phyloP scores from a whole-genome alignment of 768 basidiomycete species.

The Chalciporus piperatus region DNA sequence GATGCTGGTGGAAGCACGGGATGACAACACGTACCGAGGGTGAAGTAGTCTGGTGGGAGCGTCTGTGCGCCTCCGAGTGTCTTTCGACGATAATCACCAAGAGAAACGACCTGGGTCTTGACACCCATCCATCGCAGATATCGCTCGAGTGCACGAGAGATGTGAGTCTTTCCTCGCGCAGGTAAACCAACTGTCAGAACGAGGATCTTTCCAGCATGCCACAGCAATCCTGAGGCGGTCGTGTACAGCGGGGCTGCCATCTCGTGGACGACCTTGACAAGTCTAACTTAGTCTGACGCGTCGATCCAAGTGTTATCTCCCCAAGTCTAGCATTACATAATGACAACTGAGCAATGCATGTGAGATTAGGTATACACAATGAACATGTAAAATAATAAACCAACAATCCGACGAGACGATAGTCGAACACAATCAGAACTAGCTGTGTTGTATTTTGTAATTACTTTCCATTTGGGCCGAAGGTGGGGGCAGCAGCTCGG shows the following conservation, averaged over 20 bases:
- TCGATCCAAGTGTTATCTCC: neutral
- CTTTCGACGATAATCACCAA: slow-evolving; percentile 94
- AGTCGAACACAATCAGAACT: neutral
- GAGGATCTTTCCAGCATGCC: slow-evolving; percentile 93
- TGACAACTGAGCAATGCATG: neutral
- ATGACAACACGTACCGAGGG: slow-evolving; percentile 50
- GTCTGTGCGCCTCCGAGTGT: slow-evolving; percentile 84
- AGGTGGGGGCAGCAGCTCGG: slow-evolving; percentile 39
- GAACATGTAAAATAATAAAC: neutral
- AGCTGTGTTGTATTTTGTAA: too few relatives aligned
- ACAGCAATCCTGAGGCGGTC: slow-evolving; percentile 82
- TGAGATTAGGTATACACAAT: neutral
- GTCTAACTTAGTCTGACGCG: neutral
- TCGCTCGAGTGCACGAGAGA: slow-evolving; percentile 92
- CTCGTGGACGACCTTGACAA: neutral
- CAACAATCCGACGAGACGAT: neutral
- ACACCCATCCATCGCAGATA: slow-evolving; percentile 98
- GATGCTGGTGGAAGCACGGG: neutral
- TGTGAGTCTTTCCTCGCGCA: slow-evolving; percentile 95
- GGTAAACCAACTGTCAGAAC: slow-evolving; percentile 91
- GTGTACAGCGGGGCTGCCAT: slow-evolving; percentile 96
- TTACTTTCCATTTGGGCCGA: slow-evolving; percentile 14
- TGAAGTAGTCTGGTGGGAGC: slow-evolving; percentile 92
- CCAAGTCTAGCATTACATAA: slow-evolving; percentile 19
- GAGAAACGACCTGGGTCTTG: slow-evolving; percentile 90